phyloP scores from a whole-genome alignment of 345 rosid genomes.

The Angophora floribunda region DNA sequence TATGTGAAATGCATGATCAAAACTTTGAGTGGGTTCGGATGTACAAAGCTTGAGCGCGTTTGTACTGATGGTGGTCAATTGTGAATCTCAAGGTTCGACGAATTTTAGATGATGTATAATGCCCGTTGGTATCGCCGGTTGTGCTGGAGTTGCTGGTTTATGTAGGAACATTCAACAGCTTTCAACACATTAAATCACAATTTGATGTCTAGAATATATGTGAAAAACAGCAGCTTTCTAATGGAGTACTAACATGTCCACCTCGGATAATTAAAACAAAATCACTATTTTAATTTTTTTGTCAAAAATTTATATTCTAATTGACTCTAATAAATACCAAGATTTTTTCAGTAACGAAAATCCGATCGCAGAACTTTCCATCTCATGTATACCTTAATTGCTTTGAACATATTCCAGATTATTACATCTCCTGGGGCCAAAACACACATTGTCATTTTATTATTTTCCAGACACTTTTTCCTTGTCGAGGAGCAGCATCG shows the following conservation, averaged over 20 bases:
- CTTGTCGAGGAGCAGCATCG: background rate
- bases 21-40: background rate
- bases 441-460: rapidly evolving
- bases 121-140: too few relatives aligned
- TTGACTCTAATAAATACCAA: background rate
- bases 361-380: rapidly evolving
- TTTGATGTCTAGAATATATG: background rate
- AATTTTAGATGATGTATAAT: too few relatives aligned
- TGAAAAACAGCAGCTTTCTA: background rate
- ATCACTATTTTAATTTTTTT: background rate
- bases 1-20: too few relatives aligned
- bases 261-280: too few relatives aligned
- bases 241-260: too few relatives aligned
- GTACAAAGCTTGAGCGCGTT: background rate
- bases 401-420: too few relatives aligned
- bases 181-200: too few relatives aligned
- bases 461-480: background rate
- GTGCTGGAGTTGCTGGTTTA: background rate
- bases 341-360: background rate
- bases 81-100: background rate
- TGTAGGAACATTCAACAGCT: background rate
- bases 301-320: background rate
- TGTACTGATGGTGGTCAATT: background rate
- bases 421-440: background rate
- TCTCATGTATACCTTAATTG: too few relatives aligned